Conservation (phyloP, 345 rosid genomes). For the Raphanus raphanistrum region DNA sequence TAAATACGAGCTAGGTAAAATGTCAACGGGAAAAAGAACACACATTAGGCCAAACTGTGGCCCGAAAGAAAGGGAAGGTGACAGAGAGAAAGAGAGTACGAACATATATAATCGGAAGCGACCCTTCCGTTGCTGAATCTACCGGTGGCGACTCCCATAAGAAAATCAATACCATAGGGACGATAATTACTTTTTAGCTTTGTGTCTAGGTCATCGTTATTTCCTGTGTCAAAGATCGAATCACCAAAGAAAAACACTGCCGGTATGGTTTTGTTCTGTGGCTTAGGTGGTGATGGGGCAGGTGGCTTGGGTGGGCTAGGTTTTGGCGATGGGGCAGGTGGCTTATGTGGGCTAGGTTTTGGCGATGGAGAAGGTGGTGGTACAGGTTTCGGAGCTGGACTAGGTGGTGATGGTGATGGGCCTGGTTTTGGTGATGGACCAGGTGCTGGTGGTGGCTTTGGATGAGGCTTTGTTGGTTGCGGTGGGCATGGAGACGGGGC, state of each 20-base stretch:
- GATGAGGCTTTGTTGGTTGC: conserved; percentile 11
- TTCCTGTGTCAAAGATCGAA: conserved; percentile 57
- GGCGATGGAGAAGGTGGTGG: conserved; percentile 23
- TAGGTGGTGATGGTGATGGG: conserved; percentile 17
- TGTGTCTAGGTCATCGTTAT: conserved; percentile 45
- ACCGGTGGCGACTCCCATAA: conserved; percentile 52
- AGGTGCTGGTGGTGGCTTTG: conserved; percentile 20
- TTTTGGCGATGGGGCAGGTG: conserved; percentile 21
- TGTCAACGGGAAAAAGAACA: neutral
- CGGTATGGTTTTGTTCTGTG: conserved; percentile 33
- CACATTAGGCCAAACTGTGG: neutral
- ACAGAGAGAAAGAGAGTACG: conserved; percentile 11
- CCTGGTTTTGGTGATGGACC: conserved; percentile 13
- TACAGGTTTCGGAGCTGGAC: conserved; percentile 19
- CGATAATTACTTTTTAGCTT: conserved; percentile 49
- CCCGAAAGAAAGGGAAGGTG: neutral
- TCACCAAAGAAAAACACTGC: conserved; percentile 57
- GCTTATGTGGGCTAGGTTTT: conserved; percentile 17
- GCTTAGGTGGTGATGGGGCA: conserved; percentile 27
- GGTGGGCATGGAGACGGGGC: conserved; percentile 14
- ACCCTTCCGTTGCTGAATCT: conserved; percentile 56
- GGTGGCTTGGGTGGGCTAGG: conserved; percentile 28
- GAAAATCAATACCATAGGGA: conserved; percentile 57
- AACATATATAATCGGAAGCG: conserved; percentile 47
- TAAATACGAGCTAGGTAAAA: neutral